Conservation (phyloP, 768 basidiomycete species). For the Podaxis sp. region DNA sequence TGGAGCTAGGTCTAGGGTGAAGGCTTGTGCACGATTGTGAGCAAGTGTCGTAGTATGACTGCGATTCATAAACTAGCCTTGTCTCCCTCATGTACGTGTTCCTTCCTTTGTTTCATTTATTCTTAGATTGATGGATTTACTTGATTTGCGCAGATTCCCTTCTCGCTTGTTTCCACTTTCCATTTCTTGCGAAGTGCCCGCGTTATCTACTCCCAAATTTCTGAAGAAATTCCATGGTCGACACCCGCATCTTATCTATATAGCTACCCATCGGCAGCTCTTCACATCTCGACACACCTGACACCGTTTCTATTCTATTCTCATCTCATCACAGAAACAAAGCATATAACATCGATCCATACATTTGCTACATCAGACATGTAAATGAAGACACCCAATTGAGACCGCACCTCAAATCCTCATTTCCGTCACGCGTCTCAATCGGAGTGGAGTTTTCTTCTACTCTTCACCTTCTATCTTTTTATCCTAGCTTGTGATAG, state of each 20-base stretch:
- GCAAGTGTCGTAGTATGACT: background rate
- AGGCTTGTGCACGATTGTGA: conserved; percentile 10
- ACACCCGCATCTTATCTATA: background rate
- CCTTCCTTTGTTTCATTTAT: conserved; percentile 1
- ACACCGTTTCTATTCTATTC: background rate
- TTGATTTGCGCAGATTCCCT: background rate
- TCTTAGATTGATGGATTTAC: background rate
- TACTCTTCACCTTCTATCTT: background rate
- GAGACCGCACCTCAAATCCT: background rate
- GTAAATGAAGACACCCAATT: background rate
- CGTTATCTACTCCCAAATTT: background rate
- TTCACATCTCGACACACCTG: conserved; percentile 5
- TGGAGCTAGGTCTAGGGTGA: background rate
- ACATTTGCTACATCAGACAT: background rate
- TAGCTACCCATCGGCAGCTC: background rate
- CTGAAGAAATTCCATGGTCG: background rate
- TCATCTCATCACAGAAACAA: background rate
- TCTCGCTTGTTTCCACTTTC: background rate
- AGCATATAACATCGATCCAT: background rate
- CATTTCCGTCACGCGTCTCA: conserved; percentile 8
- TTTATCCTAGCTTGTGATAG: background rate
- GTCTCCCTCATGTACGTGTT: conserved; percentile 8
- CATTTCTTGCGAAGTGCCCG: background rate
- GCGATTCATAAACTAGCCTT: background rate
- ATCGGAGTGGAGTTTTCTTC: conserved; percentile 2